Base-by-base conservation (phyloP, 1,284 basidiomycete genomes). In the Mycena sp. region DNA sequence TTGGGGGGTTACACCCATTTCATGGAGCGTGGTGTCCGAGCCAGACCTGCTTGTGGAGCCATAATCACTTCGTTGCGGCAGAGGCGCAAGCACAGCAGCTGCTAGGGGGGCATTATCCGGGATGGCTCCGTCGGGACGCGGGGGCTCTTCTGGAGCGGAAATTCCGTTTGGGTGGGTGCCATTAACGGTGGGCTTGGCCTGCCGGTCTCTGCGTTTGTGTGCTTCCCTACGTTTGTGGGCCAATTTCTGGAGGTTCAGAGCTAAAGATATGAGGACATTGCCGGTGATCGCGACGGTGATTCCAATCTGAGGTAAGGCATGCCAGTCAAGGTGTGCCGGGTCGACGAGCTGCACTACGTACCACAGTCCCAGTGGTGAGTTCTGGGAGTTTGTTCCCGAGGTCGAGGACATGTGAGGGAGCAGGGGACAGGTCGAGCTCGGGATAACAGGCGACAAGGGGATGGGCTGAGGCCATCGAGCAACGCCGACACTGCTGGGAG, bases 211-310 rank as follows among this genome's bases (percentile, higher is more conserved):
- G 52, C 63, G 52, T 63, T 71, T 76, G 51, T 76, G 75, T 38
- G 72, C 74, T 68, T 89, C 88, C 25, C 94, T 81, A 35, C 91
- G 85, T 70, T 85, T 84, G 78, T 98, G 96, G 0, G 95, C 95
- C 6, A 98, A 87, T 75, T 98, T 98, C 78, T 98, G 96, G 41
- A 93, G 81, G 73, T 95, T 96, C 72, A 98, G 84, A 3, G 95
- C 96, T 1, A 97, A 83, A 12, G 92, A 93, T 68, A 98, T 96
- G 66, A 98, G 86, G 6, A 96, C 76, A 74, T 98, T 98, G 48
- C 95, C 96, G 1, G 84, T 83, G 54, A 97, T 86, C 4, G 95
- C 92, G 53, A 96, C 88, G 12, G 85, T 83, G 44, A 98, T 96
- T 32, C 96, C 96, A 64, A 94, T 89, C 62, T 63, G 40, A 6